These are phyloP conservation scores for Clonostachys chloroleuca DNA, from an alignment of 2,329 filamentous ascomycete species.

Conservation along the genomic window DNA sequence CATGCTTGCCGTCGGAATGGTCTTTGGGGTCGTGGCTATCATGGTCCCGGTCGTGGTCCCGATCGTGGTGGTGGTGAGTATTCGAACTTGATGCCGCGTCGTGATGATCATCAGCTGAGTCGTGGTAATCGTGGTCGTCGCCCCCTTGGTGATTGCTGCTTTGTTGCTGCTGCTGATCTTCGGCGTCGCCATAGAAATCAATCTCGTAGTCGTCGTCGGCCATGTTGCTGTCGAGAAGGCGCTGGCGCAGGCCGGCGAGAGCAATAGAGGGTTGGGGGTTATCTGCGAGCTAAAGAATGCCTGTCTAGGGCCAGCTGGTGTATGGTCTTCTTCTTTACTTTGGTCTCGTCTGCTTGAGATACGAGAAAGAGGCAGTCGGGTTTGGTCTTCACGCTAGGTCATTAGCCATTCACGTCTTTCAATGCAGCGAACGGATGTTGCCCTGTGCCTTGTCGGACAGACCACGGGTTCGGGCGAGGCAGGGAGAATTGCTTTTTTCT, in stretches of 20 bases:
- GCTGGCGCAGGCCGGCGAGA: neutral
- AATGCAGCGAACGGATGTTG: too few species aligned
- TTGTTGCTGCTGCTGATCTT: conserved; percentile 18
- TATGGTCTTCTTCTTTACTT: conserved; percentile 2
- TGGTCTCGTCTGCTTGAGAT: neutral
- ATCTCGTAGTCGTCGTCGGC: conserved; percentile 66
- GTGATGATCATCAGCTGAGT: conserved; percentile 31
- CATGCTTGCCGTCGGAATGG: conserved; percentile 44
- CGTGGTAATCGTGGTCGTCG: conserved; percentile 20
- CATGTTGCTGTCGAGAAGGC: conserved; percentile 35
- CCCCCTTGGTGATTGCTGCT: conserved; percentile 9
- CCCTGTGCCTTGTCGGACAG: too few species aligned
- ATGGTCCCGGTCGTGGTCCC: conserved; percentile 26
- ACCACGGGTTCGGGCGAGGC: too few species aligned
- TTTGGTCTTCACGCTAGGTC: too few species aligned
- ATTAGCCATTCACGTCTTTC: too few species aligned
- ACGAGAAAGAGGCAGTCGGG: neutral
- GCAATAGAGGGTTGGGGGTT: neutral
- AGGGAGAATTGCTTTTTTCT: too few species aligned
- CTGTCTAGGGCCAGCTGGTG: neutral
- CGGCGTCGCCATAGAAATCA: conserved; percentile 57
- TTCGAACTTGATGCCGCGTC: conserved; percentile 9
- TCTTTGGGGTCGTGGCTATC: conserved; percentile 45
- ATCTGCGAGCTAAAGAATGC: neutral
- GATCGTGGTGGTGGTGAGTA: conserved; percentile 28